Base-by-base conservation (phyloP, 768 basidiomycete species). In the Nidularia sp. region DNA sequence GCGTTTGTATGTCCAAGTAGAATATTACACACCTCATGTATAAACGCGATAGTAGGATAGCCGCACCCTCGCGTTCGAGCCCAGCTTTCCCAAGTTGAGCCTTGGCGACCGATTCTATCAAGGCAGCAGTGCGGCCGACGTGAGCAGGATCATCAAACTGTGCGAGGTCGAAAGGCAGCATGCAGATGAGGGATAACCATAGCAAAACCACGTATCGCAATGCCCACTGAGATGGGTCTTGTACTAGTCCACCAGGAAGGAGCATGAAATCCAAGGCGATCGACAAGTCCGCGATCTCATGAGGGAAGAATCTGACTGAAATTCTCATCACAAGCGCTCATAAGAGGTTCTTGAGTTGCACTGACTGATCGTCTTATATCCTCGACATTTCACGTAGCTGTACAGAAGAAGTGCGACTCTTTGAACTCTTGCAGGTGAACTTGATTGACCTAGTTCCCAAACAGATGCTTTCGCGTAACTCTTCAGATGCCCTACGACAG, bases 151-250 rank as follows among this genome's bases (percentile, higher is more conserved):
- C 85, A 60, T 93, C 92, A 50, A 97, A 92, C 59, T 92, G 89
- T 32, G 83, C 78, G 36, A 99, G 73, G 62, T 91, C 86, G 66
- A 99, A 99, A 0, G 97, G 97, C 13, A 98, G 86, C 72, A 90
- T 92, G 71, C 90, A 88, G 46, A 97, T 87, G 22, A 99, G 80
- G 18, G 91, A 89, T n/a, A 98, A 77, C 96, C 96, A 98, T 8
- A 97, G 74, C 6, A 99, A 75, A 25, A 91, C 72, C 32, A 89
- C 77, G 62, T 95, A 93, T 54, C 93, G 86, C 48, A 93, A 66
- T 22, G 87, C 71, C 97, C 97, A 98, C 36, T 84, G 79, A 6
- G 65, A 60, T 1, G 65, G 57, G 46, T 69, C 66, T 51, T 74
- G 64, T 10, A 68, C 70, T 8, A 77, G 71, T 29, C 73, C 77